Conservation (phyloP, 805 yeast genomes). For the Debaryomyces maramus region DNA sequence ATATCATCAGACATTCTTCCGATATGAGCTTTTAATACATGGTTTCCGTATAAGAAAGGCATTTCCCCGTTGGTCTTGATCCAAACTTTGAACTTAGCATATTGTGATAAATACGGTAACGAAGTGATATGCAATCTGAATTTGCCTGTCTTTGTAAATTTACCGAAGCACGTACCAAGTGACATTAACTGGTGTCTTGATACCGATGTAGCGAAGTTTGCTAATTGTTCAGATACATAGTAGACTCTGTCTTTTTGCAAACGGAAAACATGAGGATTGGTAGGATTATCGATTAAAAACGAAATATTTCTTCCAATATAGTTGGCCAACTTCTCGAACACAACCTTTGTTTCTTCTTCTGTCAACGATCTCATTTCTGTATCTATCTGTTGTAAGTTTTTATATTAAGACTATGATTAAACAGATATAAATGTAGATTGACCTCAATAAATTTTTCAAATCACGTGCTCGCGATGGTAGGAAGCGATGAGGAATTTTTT, state of each 20-base stretch:
- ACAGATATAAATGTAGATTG: background rate
- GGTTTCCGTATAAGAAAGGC: constrained; percentile 97
- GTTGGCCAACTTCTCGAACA: constrained; percentile 93
- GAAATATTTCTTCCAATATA: constrained; percentile 96
- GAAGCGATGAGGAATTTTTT: constrained; percentile 8
- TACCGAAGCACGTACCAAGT: constrained; percentile 89
- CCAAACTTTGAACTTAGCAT: constrained; percentile 94
- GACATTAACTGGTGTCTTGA: constrained; percentile 91
- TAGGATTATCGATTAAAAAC: constrained; percentile 77
- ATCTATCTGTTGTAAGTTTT: background rate
- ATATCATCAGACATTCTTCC: constrained; percentile 97
- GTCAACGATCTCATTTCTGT: constrained; percentile 83
- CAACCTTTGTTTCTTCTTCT: constrained; percentile 94
- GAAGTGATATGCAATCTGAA: constrained; percentile 95
- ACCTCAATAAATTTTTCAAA: constrained; percentile 3
- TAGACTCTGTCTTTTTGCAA: constrained; percentile 95
- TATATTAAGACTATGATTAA: background rate
- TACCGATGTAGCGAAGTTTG: constrained; percentile 86
- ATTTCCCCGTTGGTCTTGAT: constrained; percentile 96
- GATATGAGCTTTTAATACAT: constrained; percentile 91
- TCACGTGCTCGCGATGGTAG: constrained; percentile 5
- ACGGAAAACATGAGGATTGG: constrained; percentile 91
- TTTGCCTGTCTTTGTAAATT: constrained; percentile 96
- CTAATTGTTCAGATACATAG: constrained; percentile 79
- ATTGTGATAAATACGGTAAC: constrained; percentile 74